Percentiles rank a stretch among this genome's conserved stretches.
Evolutionary conservation across 805 yeast genomes (phyloP).

Genomic region (Lipomyces lipofer): DNA sequence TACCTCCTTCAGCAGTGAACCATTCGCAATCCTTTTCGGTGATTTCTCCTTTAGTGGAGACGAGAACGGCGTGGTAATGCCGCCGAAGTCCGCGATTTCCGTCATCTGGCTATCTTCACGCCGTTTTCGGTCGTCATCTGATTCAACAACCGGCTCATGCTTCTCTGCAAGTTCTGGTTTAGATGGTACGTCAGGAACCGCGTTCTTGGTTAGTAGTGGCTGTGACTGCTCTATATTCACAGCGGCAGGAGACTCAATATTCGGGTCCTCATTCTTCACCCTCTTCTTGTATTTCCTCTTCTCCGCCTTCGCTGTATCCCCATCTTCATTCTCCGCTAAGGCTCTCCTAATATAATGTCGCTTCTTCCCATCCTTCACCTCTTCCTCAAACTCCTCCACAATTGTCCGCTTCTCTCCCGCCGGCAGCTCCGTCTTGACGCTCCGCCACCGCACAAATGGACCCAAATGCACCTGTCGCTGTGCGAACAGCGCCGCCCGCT

Average conservation of each 20-base stretch:
- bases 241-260: not conserved
- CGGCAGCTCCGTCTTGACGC: slow-evolving; percentile 53
- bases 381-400: slow-evolving; percentile 23
- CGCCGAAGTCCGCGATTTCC: not conserved
- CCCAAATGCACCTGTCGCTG: slow-evolving; percentile 55
- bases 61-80: not conserved
- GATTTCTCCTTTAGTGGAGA: no score
- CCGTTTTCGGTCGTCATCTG: not conserved
- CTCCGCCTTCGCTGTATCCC: not conserved
- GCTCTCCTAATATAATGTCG: not conserved
- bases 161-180: no score
- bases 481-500: slow-evolving; percentile 69
- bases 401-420: slow-evolving; percentile 12
- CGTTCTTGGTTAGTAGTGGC: no score
- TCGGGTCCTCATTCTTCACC: slow-evolving; percentile 1
- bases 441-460: slow-evolving; percentile 57
- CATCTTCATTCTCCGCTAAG: not conserved
- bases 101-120: not conserved
- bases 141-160: no score
- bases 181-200: no score
- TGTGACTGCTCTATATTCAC: no score
- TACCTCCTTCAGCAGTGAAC: no score
- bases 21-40: no score
- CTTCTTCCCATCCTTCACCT: slow-evolving; percentile 10
- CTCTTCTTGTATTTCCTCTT: slow-evolving; percentile 2